Percentiles rank a stretch among this genome's conserved stretches.
These are phyloP conservation scores for Axilococcus clingmanii DNA, from an alignment of 139 green algal genomes.

Conservation along the genomic window DNA sequence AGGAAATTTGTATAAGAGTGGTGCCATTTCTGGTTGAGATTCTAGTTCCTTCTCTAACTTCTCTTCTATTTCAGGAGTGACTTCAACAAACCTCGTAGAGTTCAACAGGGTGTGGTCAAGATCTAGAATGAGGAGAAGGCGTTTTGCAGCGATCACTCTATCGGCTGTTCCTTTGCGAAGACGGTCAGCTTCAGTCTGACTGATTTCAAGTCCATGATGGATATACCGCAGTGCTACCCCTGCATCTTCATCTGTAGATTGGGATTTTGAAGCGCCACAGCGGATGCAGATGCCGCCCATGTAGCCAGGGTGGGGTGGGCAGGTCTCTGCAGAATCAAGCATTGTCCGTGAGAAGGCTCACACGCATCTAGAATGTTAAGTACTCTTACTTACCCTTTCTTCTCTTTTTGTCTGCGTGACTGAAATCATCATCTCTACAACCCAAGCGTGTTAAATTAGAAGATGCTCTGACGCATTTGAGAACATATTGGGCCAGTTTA, in stretches of 20 bases:
- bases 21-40: conserved; percentile 4
- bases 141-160: conserved; percentile 21
- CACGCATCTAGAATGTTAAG: no score
- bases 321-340: no score
- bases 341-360: no score
- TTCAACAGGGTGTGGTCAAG: conserved; percentile 95
- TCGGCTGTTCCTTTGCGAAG: conserved; percentile 12
- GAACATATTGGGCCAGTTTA: no score
- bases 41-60: background rate
- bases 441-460: no score
- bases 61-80: conserved; percentile 1
- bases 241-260: conserved; percentile 6
- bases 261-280: conserved; percentile 36
- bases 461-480: no score
- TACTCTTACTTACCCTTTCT: no score
- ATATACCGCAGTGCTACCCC: conserved; percentile 20
- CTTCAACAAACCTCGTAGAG: conserved; percentile 41
- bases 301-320: conserved; percentile 56
- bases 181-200: conserved; percentile 30
- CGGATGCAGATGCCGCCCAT: conserved; percentile 68
- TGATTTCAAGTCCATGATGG: conserved; percentile 33
- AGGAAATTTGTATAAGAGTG: conserved; percentile 49
- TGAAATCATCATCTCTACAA: no score
- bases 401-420: no score
- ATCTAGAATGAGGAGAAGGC: conserved; percentile 78